Base-by-base conservation (phyloP, 169 alveolate species). In the Cryptosporidium viatorum region DNA sequence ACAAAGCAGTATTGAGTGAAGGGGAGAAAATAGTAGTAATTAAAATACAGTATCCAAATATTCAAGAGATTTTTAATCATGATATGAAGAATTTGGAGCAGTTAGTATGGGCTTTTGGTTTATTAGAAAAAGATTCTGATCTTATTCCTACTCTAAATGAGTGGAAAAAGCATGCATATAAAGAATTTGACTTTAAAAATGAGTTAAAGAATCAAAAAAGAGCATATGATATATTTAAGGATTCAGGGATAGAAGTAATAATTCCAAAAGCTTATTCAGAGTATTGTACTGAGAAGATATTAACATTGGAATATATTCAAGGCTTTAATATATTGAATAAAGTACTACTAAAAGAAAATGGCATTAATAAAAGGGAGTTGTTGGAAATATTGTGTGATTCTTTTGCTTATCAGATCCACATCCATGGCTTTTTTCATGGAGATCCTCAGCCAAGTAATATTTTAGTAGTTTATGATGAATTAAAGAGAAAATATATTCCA, bases 381-480 rank as follows among this genome's bases (percentile, higher is more conserved):
- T 68, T 91, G 92, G 84, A 68, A 52, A 67, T 65, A 48, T 65
- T 93, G 14, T 89, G 94, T 86, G 94, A 93, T 86, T 74, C 93
- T 48, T 93, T 93, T 70, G 95, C 95, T 37, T 93, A 93, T 62
- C 95, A 92, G 51, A 89, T 93, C 4, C 95, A 93, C 67, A 92
- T 93, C 45, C 91, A 92, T 51, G 98, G 97, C 16, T 93, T 92
- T 71, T 94, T 96, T 62, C 98, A 96, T 84, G 97, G 96, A n/a
- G 98, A 96, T 65, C 98, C 98, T 1, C 98, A 96, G 74, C 98
- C 98, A 7, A 98, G 98, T 14, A 96, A 96, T 86, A 85, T 96
- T 21, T 92, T 93, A 31, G 96, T 96, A 26, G 92, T 92, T 70
- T 69, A 92, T 31, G 85, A 93, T 31, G 50, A 86, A 31, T 37